Evolutionary conservation across 1,284 basidiomycete genomes (phyloP).

Genomic region (Pterulicium gracile): DNA sequence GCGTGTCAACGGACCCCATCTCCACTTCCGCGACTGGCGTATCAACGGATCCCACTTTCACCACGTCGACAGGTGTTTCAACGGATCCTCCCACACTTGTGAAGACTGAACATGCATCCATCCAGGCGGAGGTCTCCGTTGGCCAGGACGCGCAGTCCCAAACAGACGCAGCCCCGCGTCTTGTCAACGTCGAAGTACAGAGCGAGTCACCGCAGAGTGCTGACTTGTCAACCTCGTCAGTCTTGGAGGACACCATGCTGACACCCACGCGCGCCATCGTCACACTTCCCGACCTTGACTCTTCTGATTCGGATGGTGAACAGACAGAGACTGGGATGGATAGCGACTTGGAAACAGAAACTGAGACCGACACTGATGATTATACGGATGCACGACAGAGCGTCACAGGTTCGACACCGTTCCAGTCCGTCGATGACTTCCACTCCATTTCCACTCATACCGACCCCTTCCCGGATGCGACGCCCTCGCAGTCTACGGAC

Average conservation of each 20-base stretch:
- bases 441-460: conserved; percentile 27
- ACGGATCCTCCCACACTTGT: neutral
- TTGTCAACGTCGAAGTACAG: neutral
- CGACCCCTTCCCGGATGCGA: neutral
- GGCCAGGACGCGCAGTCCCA: neutral
- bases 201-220: neutral
- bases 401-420: conserved; percentile 53
- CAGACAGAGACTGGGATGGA: conserved; percentile 42
- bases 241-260: neutral
- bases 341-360: conserved; percentile 37
- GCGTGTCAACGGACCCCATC: neutral
- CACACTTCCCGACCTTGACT: neutral
- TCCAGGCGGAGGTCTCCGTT: neutral
- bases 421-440: conserved; percentile 29
- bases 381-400: conserved; percentile 79
- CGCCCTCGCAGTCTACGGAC: conserved; percentile 28
- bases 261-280: neutral
- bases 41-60: neutral
- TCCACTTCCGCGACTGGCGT: neutral
- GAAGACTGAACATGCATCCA: neutral
- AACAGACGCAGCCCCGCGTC: neutral
- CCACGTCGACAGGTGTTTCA: neutral
- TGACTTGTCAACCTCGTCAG: neutral
- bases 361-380: conserved; percentile 64
- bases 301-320: conserved; percentile 32